A percentile compares a stretch with the other conserved stretches of the same genome.
phyloP scores from a whole-genome alignment of 371 early-diverging fungal species.

The Parasitella parasitica region DNA sequence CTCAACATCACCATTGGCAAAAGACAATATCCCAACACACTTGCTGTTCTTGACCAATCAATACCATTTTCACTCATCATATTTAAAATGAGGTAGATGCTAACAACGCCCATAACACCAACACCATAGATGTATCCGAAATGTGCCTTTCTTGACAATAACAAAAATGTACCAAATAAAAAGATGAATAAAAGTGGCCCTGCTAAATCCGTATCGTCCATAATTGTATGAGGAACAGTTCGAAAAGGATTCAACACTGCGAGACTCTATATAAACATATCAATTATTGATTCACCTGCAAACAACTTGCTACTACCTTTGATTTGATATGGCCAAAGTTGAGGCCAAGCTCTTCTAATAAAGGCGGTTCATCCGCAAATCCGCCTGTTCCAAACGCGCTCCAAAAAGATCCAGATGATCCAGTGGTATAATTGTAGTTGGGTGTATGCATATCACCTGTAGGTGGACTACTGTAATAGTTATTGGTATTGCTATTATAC shows the following conservation, averaged over 20 bases:
- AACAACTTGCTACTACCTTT: slow-evolving; percentile 42
- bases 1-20: slow-evolving; percentile 92
- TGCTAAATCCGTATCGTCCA: slow-evolving; percentile 94
- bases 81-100: slow-evolving; percentile 87
- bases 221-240: slow-evolving; percentile 85
- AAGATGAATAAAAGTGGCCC: slow-evolving; percentile 92
- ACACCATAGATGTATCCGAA: slow-evolving; percentile 98
- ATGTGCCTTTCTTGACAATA: slow-evolving; percentile 87
- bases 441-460: slow-evolving; percentile 53
- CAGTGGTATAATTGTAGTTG: slow-evolving; percentile 48
- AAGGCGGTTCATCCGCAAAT: slow-evolving; percentile 83
- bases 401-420: slow-evolving; percentile 41
- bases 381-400: slow-evolving; percentile 86
- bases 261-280: slow-evolving; percentile 53
- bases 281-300: not conserved
- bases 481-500: slow-evolving; percentile 33
- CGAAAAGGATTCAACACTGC: slow-evolving; percentile 90
- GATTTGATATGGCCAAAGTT: slow-evolving; percentile 88
- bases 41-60: slow-evolving; percentile 86
- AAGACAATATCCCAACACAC: slow-evolving; percentile 95
- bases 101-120: slow-evolving; percentile 86
- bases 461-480: slow-evolving; percentile 41
- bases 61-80: slow-evolving; percentile 92
- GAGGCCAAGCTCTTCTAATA: slow-evolving; percentile 91
- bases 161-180: slow-evolving; percentile 85